phyloP scores from a whole-genome alignment of 441 rosid genomes.

The Theobroma grandiflorum region DNA sequence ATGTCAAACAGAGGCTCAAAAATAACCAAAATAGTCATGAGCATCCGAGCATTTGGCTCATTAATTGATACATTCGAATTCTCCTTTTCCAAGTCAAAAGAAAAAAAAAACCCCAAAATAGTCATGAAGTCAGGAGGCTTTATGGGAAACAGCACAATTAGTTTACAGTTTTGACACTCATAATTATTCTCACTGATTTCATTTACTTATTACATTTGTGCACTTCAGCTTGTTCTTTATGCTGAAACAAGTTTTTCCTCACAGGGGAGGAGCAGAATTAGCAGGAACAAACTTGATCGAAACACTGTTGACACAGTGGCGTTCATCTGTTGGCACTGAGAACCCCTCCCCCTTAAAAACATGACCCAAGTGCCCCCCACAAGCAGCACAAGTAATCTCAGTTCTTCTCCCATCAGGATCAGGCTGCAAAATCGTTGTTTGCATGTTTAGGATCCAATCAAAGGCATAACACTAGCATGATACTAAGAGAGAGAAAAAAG shows the following conservation, averaged over 20 bases:
- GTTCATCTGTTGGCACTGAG: conserved; percentile 48
- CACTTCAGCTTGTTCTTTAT: background rate
- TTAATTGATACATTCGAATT: no score
- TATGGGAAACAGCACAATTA: background rate
- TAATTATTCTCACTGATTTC: background rate
- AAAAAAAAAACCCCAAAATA: no score
- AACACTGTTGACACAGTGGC: conserved; percentile 59
- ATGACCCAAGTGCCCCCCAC: conserved; percentile 60
- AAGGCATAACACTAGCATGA: background rate
- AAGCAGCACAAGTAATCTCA: conserved; percentile 56
- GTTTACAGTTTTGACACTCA: background rate
- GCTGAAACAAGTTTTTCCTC: background rate
- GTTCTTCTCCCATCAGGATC: conserved; percentile 59
- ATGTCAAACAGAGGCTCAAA: background rate
- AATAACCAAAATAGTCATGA: background rate
- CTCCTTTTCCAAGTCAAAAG: no score
- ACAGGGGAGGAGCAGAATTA: conserved; percentile 31
- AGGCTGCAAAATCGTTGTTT: conserved; percentile 42
- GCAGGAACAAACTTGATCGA: conserved; percentile 48
- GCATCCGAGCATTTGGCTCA: no score
- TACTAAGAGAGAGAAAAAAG: background rate
- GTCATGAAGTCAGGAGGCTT: background rate
- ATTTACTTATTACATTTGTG: background rate
- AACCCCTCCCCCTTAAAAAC: conserved; percentile 62
- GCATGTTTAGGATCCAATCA: conserved; percentile 14